A percentile compares a stretch with the other conserved stretches of the same genome.
phyloP scores from a whole-genome alignment of 768 basidiomycete genomes.

The Suillus bovinus region DNA sequence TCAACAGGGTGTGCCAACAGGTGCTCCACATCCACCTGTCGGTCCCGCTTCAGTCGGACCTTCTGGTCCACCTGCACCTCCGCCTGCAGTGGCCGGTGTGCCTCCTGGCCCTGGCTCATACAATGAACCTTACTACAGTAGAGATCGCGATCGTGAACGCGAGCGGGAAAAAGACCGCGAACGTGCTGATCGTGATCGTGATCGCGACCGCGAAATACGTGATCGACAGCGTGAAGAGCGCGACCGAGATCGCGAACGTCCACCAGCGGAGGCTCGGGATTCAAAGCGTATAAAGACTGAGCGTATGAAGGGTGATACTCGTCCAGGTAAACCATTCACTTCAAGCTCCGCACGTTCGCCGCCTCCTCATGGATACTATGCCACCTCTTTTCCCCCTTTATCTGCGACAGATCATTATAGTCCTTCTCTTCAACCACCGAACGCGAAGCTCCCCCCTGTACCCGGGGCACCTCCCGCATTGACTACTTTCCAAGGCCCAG shows the following conservation, averaged over 20 bases:
- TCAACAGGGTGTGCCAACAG: constrained; percentile 36
- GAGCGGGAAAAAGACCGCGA: constrained; percentile 45
- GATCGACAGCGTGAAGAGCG: constrained; percentile 39
- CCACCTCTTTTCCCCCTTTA: constrained; percentile 22
- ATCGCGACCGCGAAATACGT: constrained; percentile 40
- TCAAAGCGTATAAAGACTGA: constrained; percentile 62
- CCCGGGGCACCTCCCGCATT: constrained; percentile 27
- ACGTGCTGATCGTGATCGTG: constrained; percentile 39
- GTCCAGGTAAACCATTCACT: constrained; percentile 39
- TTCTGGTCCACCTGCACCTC: constrained; percentile 33
- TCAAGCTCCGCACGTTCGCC: constrained; percentile 28
- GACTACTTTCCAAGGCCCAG: constrained; percentile 36
- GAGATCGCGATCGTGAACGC: constrained; percentile 39
- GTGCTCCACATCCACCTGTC: constrained; percentile 35
- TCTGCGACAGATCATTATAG: constrained; percentile 36
- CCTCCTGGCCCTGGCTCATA: constrained; percentile 34
- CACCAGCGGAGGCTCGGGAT: constrained; percentile 48
- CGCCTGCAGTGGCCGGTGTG: constrained; percentile 32
- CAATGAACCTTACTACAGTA: constrained; percentile 39
- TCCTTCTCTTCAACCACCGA: constrained; percentile 38
- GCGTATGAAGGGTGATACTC: constrained; percentile 42
- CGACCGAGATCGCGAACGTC: constrained; percentile 49
- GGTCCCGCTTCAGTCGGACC: constrained; percentile 36
- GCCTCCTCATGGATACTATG: constrained; percentile 34
- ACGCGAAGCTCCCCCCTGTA: constrained; percentile 36